Base-by-base conservation (phyloP, 306 rosid species). In the Rosa lucieae region DNA sequence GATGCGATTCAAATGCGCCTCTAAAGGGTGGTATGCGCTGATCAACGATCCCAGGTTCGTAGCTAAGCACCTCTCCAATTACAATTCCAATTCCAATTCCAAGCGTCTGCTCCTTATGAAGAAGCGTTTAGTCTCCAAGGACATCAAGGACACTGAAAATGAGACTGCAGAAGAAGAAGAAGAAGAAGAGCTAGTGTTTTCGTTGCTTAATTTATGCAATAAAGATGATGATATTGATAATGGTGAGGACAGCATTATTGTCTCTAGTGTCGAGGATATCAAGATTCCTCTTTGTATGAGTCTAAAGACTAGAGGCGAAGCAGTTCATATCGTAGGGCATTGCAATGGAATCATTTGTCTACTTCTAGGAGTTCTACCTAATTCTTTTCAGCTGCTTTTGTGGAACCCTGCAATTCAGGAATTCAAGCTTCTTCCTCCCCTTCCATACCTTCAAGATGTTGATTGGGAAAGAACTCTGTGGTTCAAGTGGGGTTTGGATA, bases 281-380 rank as follows among this genome's bases (percentile, higher is more conserved):
- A 17, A 15, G 0, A 2, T 37, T 14, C 47, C 26, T 15, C 14
- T 43, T 68, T n/a, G 17, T 68, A 68, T 68, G 32, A n/a, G 35
- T 20, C 17, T 20, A 42, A 20, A 1, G 18, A 3, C 6, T n/a
- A n/a, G 17, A 4, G 49, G 3, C 4, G 1, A 13, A 0, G 14
- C n/a, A 1, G 12, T 68, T 59, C 5, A 5, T 68, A 23, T 70
- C 7, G 15, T 70, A 23, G 74, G 40, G 2, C 40, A 77, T 23
- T 68, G 68, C 26, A 8, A 77, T 68, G 81, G 81, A 14, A 67
- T 77, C 68, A 51, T 67, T 18, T 77, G 51, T 77, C 14, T 67
- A 9, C 11, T 14, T 53, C n/a, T 35, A 26, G 53, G 37, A 32
- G 37, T 32, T 32, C 37, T 32, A 32, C 3, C 0, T 13, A 2